Conservation (phyloP, 306 rosid species). For the Vigna reflexopilosa region DNA sequence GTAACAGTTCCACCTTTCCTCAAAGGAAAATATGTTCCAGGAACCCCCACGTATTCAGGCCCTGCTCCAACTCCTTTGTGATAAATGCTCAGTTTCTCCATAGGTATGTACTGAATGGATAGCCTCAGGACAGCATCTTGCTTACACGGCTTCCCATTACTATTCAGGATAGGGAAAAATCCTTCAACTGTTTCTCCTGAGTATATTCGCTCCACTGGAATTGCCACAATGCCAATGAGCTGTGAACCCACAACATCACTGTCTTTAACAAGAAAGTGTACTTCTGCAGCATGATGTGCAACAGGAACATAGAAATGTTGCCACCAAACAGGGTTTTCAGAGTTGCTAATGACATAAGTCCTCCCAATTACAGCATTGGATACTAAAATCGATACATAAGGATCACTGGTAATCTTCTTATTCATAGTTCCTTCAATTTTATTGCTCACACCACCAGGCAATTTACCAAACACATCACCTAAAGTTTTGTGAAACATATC, state of each 20-base stretch:
- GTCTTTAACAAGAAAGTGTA: conserved; percentile 87
- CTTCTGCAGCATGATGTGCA: conserved; percentile 82
- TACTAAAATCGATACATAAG: conserved; percentile 78
- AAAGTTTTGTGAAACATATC: conserved; percentile 93
- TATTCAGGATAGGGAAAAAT: conserved; percentile 63
- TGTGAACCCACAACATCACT: conserved; percentile 91
- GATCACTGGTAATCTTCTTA: conserved; percentile 85
- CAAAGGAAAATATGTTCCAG: conserved; percentile 91
- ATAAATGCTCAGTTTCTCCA: conserved; percentile 69
- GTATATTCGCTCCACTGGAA: conserved; percentile 80
- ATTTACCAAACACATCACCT: conserved; percentile 70
- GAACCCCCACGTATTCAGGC: conserved; percentile 83
- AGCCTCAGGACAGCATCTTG: conserved; percentile 70
- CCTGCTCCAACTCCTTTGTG: conserved; percentile 90
- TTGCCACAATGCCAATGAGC: conserved; percentile 76
- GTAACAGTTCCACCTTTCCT: conserved; percentile 83
- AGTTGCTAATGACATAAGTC: conserved; percentile 88
- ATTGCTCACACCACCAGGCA: conserved; percentile 76
- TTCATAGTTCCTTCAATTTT: conserved; percentile 71
- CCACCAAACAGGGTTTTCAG: conserved; percentile 84
- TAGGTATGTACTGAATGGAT: conserved; percentile 87
- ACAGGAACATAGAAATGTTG: conserved; percentile 92
- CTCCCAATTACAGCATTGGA: conserved; percentile 84
- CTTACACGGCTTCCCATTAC: conserved; percentile 82
- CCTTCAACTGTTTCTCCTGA: conserved; percentile 76